Base-by-base conservation (phyloP, 345 rosid species). In the Durio zibethinus region DNA sequence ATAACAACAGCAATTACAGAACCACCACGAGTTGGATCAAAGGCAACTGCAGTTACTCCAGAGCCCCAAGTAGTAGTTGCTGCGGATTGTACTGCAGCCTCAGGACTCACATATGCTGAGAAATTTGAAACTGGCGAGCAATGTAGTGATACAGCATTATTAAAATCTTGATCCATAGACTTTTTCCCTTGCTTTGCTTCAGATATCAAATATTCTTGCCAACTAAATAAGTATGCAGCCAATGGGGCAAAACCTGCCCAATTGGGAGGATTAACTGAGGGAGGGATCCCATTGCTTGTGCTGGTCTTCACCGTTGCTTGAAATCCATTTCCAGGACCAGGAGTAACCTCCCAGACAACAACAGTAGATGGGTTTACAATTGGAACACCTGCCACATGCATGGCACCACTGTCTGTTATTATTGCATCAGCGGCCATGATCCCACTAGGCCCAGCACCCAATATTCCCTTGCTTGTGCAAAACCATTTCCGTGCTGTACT, bases 31-130 rank as follows among this genome's bases (percentile, higher is more conserved):
- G 98, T 94, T 66, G 99, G 98, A 92, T 96, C 99, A 86, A 96
- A 96, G 79, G 98, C 95, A 86, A 96, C 96, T 54, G 99, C 99
- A 74, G 97, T 96, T 76, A 96, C 99, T 77, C 98, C 97, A 83
- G 99, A 96, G 53, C 99, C 99, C 99, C 99, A 96, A 43, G 98
- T 96, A 60, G 99, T 96, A 59, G 99, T 92, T 81, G 99, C 98
- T 25, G 97, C 97, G 75, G 99, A 92, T 77, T 91, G 97, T 53
- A 91, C 90, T 61, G 99, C 99, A 77, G 98, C 94, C 87, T 96
- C 99, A 73, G 98, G 99, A 84, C 96, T 96, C 80, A 96, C 98
- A 81, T 96, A 96, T 7, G 97, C 98, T 82, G 99, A 94, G 83
- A 96, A 96, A 86, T 96, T 96, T 74, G 99, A 96, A 80, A 94